Conservation (phyloP, 345 rosid genomes). For the Eucalyptus polyanthemos region DNA sequence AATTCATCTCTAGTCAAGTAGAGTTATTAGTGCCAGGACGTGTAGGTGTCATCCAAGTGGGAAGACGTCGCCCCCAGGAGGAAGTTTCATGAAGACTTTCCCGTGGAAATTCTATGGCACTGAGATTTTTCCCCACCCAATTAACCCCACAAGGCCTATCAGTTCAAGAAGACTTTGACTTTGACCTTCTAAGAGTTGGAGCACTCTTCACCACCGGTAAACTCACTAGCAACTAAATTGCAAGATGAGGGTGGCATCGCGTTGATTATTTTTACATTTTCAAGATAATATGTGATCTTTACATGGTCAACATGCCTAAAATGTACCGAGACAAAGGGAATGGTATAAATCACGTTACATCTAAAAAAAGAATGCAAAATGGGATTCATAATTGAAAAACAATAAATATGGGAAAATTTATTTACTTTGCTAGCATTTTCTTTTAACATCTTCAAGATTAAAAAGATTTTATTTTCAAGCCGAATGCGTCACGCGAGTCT, state of each 20-base stretch:
- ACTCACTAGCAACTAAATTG: neutral
- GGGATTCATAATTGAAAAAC: neutral
- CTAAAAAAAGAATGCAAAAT: neutral
- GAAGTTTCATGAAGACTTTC: neutral
- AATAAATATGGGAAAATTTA: neutral
- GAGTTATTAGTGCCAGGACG: neutral
- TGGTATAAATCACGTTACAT: neutral
- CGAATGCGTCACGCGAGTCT: neutral
- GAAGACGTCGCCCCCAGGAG: rapidly evolving
- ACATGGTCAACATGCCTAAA: neutral
- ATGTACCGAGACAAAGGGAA: neutral
- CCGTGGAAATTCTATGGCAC: neutral
- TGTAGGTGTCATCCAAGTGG: neutral
- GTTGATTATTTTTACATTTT: neutral
- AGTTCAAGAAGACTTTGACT: neutral
- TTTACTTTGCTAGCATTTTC: too few species aligned
- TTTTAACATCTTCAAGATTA: neutral
- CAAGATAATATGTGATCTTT: neutral
- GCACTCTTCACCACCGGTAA: neutral
- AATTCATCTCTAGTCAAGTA: neutral
- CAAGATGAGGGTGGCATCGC: neutral
- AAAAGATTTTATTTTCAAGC: neutral
- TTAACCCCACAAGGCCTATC: neutral
- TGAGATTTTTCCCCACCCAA: neutral
- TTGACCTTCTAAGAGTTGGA: neutral